Base-by-base conservation (phyloP, 805 yeast species). In the Candida tammaniensis region DNA sequence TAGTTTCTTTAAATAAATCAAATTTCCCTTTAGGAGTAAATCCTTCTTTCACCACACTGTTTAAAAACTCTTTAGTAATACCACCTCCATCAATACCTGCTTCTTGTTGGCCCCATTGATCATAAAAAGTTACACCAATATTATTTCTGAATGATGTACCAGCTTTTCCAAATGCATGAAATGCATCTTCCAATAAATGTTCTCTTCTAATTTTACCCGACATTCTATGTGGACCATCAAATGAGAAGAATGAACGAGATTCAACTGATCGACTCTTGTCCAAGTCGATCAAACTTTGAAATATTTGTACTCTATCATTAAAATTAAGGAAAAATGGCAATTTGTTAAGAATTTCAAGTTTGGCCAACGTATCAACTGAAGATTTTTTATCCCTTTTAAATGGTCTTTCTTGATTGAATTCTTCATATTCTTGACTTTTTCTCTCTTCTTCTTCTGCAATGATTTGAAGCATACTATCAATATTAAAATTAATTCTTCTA, bases 31-130 rank as follows among this genome's bases (percentile, higher is more conserved):
- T 28, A 0, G 67, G 62, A 8, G 66, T 60, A 48, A 91, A 86
- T 0, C 85, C 89, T 43, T 83, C 86, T 4, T 62, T 64, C 2
- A 82, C 76, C 0, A 87, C 79, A 32, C 82, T 68, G 2, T 91
- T 87, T 36, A 91, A 61, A 43, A 93, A 79, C 50, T 91, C 98
- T 54, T 91, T 89, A 0, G 97, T 89, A 16, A 91, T 66, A 1
- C 98, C 98, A 9, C 98, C 98, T 6, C 98, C 98, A 56, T 91
- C 98, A 27, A 91, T 82, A 1, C 98, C 98, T 0, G 81, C 87
- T 54, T 91, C 98, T 22, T 66, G 74, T 11, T 62, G 64, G 2
- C 89, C 95, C 59, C 80, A 76, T 36, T 82, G 74, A 48, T 86
- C 84, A 23, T 65, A 64, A 51, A 93, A 88, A 11, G 71, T 70